Percentiles rank a stretch among this genome's conserved stretches.
phyloP scores from a whole-genome alignment of 768 basidiomycete genomes.

The Hericium coralloides region DNA sequence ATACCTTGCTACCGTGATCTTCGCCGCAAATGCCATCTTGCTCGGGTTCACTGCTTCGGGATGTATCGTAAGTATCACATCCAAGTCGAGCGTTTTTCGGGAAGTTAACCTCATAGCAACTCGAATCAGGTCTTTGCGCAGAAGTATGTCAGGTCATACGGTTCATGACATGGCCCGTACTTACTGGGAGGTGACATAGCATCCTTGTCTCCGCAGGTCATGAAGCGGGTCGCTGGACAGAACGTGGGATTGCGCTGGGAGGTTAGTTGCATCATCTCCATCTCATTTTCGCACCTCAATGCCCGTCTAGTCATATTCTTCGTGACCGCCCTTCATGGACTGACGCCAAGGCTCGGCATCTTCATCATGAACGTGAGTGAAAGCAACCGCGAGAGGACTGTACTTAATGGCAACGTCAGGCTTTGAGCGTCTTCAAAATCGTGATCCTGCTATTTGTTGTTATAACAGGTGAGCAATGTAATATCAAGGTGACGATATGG shows the following conservation, averaged over 20 bases:
- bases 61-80: slow-evolving; percentile 34
- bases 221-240: slow-evolving; percentile 35
- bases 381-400: not conserved
- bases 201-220: slow-evolving; percentile 39
- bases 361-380: slow-evolving; percentile 42
- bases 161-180: not conserved
- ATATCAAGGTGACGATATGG: not conserved
- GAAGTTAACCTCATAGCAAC: not conserved
- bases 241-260: slow-evolving; percentile 50
- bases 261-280: slow-evolving; percentile 22
- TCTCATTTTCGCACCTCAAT: not conserved
- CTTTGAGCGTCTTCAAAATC: slow-evolving; percentile 45
- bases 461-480: slow-evolving; percentile 29
- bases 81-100: not conserved
- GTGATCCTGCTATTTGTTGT: slow-evolving; percentile 45
- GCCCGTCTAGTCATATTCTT: slow-evolving; percentile 35
- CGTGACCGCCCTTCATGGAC: slow-evolving; percentile 41
- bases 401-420: slow-evolving; percentile 19
- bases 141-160: slow-evolving; percentile 9
- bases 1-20: slow-evolving; percentile 40
- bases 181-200: slow-evolving; percentile 19
- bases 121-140: slow-evolving; percentile 21
- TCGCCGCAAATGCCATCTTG: slow-evolving; percentile 39
- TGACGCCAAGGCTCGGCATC: slow-evolving; percentile 40
- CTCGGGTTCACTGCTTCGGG: slow-evolving; percentile 33